Conservation (phyloP, 202 grass and related monocot species). For the Alloteropsis angusta region DNA sequence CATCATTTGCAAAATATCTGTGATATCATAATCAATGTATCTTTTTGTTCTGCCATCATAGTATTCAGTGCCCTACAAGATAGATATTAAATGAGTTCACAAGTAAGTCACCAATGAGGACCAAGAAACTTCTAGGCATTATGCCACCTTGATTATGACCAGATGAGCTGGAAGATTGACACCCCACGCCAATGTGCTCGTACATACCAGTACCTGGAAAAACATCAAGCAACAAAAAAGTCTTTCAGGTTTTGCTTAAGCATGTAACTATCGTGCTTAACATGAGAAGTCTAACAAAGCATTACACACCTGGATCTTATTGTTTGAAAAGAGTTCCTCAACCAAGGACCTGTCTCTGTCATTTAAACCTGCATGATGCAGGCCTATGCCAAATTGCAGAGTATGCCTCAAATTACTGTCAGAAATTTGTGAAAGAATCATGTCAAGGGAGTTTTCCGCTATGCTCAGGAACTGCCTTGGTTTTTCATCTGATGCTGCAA, state of each 20-base stretch:
- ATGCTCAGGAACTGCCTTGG: conserved; percentile 91
- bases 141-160: conserved; percentile 88
- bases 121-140: conserved; percentile 14
- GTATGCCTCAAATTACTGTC: conserved; percentile 94
- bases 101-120: conserved; percentile 7
- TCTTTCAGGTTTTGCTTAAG: conserved; percentile 10
- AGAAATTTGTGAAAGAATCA: conserved; percentile 93
- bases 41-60: conserved; percentile 97
- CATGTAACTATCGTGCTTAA: conserved; percentile 11
- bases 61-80: conserved; percentile 81
- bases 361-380: conserved; percentile 95
- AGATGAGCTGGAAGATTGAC: conserved; percentile 97
- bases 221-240: conserved; percentile 20
- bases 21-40: conserved; percentile 95
- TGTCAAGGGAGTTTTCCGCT: conserved; percentile 63
- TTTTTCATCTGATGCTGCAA: conserved; percentile 93
- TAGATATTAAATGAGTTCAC: not conserved
- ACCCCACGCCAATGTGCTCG: conserved; percentile 97
- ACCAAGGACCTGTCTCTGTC: conserved; percentile 90
- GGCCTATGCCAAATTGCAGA: conserved; percentile 92
- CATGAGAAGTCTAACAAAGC: not conserved
- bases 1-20: conserved; percentile 99
- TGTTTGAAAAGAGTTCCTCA: conserved; percentile 96
- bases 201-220: conserved; percentile 77
- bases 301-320: conserved; percentile 82